Percentiles rank a stretch among this genome's conserved stretches.
Conservation (phyloP, 495 filamentous ascomycete species). For the Delitschia confertaspora region DNA sequence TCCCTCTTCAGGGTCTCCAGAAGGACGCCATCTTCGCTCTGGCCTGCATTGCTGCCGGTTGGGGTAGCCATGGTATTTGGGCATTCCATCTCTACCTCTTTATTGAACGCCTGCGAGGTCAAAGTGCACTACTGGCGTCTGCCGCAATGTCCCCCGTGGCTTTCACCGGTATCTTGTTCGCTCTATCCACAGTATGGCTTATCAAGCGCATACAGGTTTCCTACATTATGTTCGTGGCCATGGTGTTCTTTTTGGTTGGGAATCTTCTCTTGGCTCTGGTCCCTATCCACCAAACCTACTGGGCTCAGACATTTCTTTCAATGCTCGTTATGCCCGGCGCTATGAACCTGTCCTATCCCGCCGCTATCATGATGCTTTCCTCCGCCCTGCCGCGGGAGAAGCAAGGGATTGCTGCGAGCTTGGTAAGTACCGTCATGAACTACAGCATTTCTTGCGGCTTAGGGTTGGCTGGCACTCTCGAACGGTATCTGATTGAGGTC, state of each 20-base stretch:
- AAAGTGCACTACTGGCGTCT: slow-evolving; percentile 36
- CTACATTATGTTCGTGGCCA: slow-evolving; percentile 44
- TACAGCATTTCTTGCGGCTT: slow-evolving; percentile 60
- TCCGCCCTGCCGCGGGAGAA: slow-evolving; percentile 50
- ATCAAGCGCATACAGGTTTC: slow-evolving; percentile 36
- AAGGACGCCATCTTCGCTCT: slow-evolving; percentile 40
- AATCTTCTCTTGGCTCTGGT: slow-evolving; percentile 39
- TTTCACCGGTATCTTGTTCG: slow-evolving; percentile 39
- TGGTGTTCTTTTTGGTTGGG: slow-evolving; percentile 41
- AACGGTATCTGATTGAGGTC: slow-evolving; percentile 29
- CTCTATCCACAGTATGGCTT: slow-evolving; percentile 41
- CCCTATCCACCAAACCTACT: slow-evolving; percentile 45
- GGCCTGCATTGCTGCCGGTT: slow-evolving; percentile 41
- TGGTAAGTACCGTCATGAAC: slow-evolving; percentile 60
- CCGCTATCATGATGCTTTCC: slow-evolving; percentile 52
- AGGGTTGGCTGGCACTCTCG: slow-evolving; percentile 57
- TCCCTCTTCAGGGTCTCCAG: slow-evolving; percentile 39
- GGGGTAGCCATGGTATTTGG: slow-evolving; percentile 42
- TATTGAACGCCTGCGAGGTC: slow-evolving; percentile 35
- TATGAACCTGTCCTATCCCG: slow-evolving; percentile 57
- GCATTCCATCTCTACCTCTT: slow-evolving; percentile 44
- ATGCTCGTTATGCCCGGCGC: slow-evolving; percentile 51
- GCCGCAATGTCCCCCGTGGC: slow-evolving; percentile 40
- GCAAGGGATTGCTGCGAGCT: slow-evolving; percentile 56
- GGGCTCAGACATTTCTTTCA: slow-evolving; percentile 50